These are phyloP conservation scores for Coemansia sp. DNA, from an alignment of 192 early-diverging fungal genomes.

Conservation along the genomic window DNA sequence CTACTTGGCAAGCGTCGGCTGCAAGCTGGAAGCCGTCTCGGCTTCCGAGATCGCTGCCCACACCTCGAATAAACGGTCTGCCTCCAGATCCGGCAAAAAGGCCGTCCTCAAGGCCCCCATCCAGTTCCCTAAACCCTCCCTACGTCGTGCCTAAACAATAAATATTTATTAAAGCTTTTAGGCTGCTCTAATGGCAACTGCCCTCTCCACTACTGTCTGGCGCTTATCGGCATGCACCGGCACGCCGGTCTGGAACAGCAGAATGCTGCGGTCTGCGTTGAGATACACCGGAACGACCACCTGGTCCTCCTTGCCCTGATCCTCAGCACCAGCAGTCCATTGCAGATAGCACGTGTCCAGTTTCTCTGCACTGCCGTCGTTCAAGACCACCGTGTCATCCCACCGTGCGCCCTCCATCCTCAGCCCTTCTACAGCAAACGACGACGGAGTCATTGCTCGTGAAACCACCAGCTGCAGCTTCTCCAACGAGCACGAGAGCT, in stretches of 20 bases:
- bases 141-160: conserved; percentile 2
- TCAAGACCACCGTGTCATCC: conserved; percentile 25
- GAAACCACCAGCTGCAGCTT: conserved; percentile 53
- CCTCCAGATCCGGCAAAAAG: conserved; percentile 18
- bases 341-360: conserved; percentile 29
- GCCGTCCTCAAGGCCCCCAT: conserved; percentile 50
- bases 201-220: conserved; percentile 56
- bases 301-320: neutral
- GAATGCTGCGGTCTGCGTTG: conserved; percentile 59
- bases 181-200: conserved; percentile 56
- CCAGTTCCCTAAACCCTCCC: conserved; percentile 46
- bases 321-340: conserved; percentile 23
- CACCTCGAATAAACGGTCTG: conserved; percentile 15
- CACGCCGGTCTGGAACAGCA: conserved; percentile 58
- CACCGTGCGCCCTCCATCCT: conserved; percentile 55
- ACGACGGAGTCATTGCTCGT: neutral
- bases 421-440: conserved; percentile 40
- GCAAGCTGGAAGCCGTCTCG: conserved; percentile 43
- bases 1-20: conserved; percentile 47
- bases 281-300: conserved; percentile 62
- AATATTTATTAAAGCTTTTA: conserved; percentile 5
- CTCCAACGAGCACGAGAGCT: conserved; percentile 74
- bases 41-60: conserved; percentile 20
- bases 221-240: conserved; percentile 9
- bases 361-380: conserved; percentile 37